These are phyloP conservation scores for Henningerozyma blattae DNA, from an alignment of 805 yeast genomes.

Conservation along the genomic window DNA sequence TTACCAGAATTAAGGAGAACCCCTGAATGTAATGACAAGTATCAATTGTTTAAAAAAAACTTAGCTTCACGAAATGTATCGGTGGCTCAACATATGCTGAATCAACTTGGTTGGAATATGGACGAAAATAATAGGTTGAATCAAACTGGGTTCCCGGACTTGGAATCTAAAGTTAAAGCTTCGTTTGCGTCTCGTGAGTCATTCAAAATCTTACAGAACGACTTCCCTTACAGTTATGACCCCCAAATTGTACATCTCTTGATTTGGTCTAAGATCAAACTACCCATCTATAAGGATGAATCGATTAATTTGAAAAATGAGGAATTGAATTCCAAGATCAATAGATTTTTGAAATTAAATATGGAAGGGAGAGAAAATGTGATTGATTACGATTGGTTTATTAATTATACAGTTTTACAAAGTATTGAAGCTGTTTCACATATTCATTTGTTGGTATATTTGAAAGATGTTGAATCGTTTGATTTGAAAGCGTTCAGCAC, in stretches of 20 bases:
- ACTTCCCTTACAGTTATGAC: constrained; percentile 57
- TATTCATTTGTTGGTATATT: constrained; percentile 40
- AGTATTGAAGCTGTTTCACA: constrained; percentile 59
- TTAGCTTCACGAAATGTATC: constrained; percentile 27
- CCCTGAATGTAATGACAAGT: constrained; percentile 29
- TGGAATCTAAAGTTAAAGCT: constrained; percentile 12
- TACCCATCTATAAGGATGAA: constrained; percentile 36
- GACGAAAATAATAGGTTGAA: constrained; percentile 13
- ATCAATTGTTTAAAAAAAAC: constrained; percentile 33
- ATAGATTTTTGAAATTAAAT: constrained; percentile 31
- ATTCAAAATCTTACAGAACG: constrained; percentile 36
- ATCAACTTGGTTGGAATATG: constrained; percentile 40
- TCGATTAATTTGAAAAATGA: constrained; percentile 4
- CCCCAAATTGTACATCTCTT: constrained; percentile 42
- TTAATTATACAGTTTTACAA: constrained; percentile 60
- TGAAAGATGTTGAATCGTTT: background rate
- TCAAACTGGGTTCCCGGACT: constrained; percentile 9
- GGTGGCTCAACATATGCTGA: constrained; percentile 38
- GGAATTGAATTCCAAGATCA: constrained; percentile 35
- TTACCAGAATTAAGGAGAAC: constrained; percentile 41
- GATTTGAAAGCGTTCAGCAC: background rate
- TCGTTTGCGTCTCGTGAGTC: constrained; percentile 22
- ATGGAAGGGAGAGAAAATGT: too few species aligned
- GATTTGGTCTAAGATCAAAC: constrained; percentile 52
- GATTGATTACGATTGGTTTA: constrained; percentile 47